phyloP scores from a whole-genome alignment of 768 basidiomycete species.

The Tylopilus balloui region DNA sequence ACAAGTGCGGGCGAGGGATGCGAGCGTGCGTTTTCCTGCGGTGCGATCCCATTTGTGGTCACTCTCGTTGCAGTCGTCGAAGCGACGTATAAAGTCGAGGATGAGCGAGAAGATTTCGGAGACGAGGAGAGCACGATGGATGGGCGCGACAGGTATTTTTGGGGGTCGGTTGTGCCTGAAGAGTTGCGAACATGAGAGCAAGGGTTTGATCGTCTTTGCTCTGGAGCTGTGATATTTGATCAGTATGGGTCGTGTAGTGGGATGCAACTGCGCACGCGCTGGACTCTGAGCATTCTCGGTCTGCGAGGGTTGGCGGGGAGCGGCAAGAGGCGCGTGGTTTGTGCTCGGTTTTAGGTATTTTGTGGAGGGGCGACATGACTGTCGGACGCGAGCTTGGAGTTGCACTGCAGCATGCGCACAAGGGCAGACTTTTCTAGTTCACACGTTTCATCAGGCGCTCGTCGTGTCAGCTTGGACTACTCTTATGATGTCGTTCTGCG shows the following conservation, averaged over 20 bases:
- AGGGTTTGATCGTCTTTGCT: not conserved
- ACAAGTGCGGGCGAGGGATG: constrained; percentile 25
- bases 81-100: constrained; percentile 17
- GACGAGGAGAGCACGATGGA: constrained; percentile 23
- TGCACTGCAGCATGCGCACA: not conserved
- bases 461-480: constrained; percentile 2
- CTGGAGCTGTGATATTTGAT: constrained; percentile 4
- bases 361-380: not conserved
- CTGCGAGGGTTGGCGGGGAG: not conserved
- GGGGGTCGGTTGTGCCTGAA: not conserved
- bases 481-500: not conserved
- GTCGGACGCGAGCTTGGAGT: no score
- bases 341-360: not conserved
- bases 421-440: not conserved
- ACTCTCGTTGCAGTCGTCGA: constrained; percentile 20
- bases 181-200: not conserved
- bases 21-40: constrained; percentile 22
- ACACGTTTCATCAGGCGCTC: not conserved
- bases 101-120: constrained; percentile 21
- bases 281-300: not conserved
- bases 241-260: not conserved
- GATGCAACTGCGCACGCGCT: constrained; percentile 2
- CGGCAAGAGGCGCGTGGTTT: not conserved
- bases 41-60: constrained; percentile 12
- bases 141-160: not conserved